These are phyloP conservation scores for Solanum pinnatisectum DNA, from an alignment of 257 asterid species.

Conservation along the genomic window DNA sequence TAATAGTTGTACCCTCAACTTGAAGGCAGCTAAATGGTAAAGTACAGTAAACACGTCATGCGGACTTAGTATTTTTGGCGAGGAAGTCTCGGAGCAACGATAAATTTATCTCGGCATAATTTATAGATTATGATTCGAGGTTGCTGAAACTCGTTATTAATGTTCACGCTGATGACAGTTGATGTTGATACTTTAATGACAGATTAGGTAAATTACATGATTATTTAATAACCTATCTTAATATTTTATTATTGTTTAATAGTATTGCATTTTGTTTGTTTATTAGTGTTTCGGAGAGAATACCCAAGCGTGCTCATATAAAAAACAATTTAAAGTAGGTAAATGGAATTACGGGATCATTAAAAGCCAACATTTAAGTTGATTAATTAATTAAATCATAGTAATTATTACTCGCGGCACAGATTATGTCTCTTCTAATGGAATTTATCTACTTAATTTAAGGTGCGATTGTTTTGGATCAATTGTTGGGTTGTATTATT, in stretches of 20 bases:
- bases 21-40: background rate
- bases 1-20: background rate
- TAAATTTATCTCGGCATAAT: background rate
- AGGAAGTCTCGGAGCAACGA: background rate
- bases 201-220: background rate
- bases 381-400: background rate
- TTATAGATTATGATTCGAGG: background rate
- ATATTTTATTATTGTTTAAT: background rate
- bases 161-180: slow-evolving; percentile 8
- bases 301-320: background rate
- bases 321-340: background rate
- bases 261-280: background rate
- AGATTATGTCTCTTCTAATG: background rate
- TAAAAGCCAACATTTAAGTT: background rate
- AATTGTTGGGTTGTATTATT: background rate
- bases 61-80: background rate
- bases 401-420: background rate
- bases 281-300: background rate
- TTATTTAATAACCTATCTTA: background rate
- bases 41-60: background rate
- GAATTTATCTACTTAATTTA: background rate
- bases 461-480: background rate
- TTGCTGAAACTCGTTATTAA: background rate
- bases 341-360: background rate
- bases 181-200: background rate